These are phyloP conservation scores for Paraphoma sp. DNA, from an alignment of 2,329 filamentous ascomycete species.

Conservation along the genomic window DNA sequence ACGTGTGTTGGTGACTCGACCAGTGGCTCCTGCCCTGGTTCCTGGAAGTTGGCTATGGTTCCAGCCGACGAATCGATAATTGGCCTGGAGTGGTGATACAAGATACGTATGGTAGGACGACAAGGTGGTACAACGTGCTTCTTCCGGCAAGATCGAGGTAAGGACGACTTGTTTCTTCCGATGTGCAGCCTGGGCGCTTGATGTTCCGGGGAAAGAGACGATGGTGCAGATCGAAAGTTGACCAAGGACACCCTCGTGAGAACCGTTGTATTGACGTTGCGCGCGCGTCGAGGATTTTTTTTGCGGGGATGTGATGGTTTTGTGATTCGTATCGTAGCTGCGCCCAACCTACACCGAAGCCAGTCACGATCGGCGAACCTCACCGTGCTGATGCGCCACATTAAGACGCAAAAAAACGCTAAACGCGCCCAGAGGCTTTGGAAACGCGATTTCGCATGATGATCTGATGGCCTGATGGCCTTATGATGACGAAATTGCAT, in stretches of 20 bases:
- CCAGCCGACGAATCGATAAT: conserved; percentile 11
- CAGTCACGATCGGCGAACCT: conserved; percentile 6
- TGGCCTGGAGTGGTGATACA: conserved; percentile 10
- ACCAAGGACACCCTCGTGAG: neutral
- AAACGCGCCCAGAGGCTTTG: neutral
- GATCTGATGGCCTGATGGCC: neutral
- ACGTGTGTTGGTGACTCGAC: neutral
- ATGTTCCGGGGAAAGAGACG: neutral
- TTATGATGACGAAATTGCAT: neutral
- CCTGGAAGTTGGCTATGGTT: neutral
- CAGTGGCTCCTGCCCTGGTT: neutral
- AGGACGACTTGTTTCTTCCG: conserved; percentile 5
- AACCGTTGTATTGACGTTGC: neutral
- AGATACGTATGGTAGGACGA: conserved; percentile 13
- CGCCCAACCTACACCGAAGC: neutral
- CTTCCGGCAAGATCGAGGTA: conserved; percentile 8
- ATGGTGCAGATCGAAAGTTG: neutral
- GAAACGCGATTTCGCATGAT: no score
- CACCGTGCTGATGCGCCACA: conserved; percentile 2
- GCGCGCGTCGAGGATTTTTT: neutral
- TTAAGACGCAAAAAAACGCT: conserved; percentile 4
- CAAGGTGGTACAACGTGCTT: conserved; percentile 11
- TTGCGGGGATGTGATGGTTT: neutral
- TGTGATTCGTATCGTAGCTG: neutral
- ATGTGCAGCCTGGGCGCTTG: neutral